These are phyloP conservation scores for Diaporthe sp. DNA, from an alignment of 2,329 filamentous ascomycete genomes.

Conservation along the genomic window DNA sequence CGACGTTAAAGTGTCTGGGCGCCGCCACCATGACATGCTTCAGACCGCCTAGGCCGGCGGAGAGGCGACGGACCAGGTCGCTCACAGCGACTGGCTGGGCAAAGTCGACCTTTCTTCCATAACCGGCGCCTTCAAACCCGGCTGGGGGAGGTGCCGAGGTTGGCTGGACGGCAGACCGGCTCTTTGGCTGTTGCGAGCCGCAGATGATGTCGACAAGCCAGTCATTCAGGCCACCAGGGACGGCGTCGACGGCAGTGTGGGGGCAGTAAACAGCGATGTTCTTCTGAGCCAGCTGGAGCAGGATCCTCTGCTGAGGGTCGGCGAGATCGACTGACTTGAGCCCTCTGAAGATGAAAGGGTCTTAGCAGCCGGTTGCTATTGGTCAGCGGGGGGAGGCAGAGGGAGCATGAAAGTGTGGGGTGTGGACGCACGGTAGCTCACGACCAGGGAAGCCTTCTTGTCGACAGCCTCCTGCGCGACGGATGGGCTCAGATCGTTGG, in stretches of 20 bases:
- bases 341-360: slow-evolving; percentile 96
- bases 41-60: slow-evolving; percentile 77
- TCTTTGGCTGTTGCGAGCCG: slow-evolving; percentile 54
- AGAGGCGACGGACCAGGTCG: slow-evolving; percentile 65
- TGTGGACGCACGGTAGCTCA: slow-evolving; percentile 82
- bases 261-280: slow-evolving; percentile 97
- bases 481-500: slow-evolving; percentile 89
- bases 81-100: slow-evolving; percentile 52
- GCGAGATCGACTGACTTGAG: slow-evolving; percentile 88
- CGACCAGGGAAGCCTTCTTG: slow-evolving; percentile 80
- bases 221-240: slow-evolving; percentile 86
- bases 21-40: slow-evolving; percentile 49
- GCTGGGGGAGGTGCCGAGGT: slow-evolving; percentile 55
- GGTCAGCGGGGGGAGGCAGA: not conserved
- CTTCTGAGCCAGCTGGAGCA: slow-evolving; percentile 84
- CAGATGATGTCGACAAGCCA: slow-evolving; percentile 93
- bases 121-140: slow-evolving; percentile 62
- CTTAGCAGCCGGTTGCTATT: slow-evolving; percentile 55
- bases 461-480: slow-evolving; percentile 92
- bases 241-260: slow-evolving; percentile 94
- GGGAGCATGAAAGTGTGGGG: slow-evolving; percentile 30
- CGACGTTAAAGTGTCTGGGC: slow-evolving; percentile 46
- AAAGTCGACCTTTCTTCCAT: slow-evolving; percentile 64
- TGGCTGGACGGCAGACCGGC: slow-evolving; percentile 59
- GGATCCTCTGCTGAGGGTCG: slow-evolving; percentile 87